phyloP scores from a whole-genome alignment of 805 yeast species.

The Cephaloascus fragrans region DNA sequence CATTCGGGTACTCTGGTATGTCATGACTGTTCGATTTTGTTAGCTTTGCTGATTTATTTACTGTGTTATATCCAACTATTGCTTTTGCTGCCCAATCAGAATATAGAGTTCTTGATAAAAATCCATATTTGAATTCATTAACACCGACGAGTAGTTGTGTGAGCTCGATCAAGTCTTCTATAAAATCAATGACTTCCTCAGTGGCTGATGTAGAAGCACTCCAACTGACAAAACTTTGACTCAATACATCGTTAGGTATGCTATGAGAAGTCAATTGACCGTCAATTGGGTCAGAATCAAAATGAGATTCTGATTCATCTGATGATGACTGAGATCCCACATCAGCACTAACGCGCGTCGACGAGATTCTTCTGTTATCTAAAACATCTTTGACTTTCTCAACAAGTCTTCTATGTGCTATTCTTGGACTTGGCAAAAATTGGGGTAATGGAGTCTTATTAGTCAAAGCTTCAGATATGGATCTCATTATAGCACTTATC shows the following conservation, averaged over 20 bases:
- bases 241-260: slow-evolving; percentile 13
- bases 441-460: slow-evolving; percentile 41
- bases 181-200: slow-evolving; percentile 39
- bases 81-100: slow-evolving; percentile 32
- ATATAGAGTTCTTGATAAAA: slow-evolving; percentile 35
- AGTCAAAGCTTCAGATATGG: slow-evolving; percentile 31
- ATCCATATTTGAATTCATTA: slow-evolving; percentile 40
- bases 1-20: background rate
- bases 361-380: background rate
- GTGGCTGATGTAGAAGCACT: slow-evolving; percentile 39
- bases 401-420: slow-evolving; percentile 35
- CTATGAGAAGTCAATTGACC: no score
- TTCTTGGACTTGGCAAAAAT: slow-evolving; percentile 36
- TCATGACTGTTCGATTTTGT: no score
- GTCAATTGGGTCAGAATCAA: background rate
- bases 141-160: slow-evolving; percentile 36
- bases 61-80: slow-evolving; percentile 16
- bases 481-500: slow-evolving; percentile 24
- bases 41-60: background rate
- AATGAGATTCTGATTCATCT: background rate
- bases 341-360: background rate
- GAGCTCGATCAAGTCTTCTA: slow-evolving; percentile 33
- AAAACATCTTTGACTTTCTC: slow-evolving; percentile 30
- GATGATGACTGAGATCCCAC: background rate
- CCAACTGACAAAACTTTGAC: slow-evolving; percentile 37